Evolutionary conservation across 345 rosid species (phyloP).

Genomic region (Pugionium dolabratum): DNA sequence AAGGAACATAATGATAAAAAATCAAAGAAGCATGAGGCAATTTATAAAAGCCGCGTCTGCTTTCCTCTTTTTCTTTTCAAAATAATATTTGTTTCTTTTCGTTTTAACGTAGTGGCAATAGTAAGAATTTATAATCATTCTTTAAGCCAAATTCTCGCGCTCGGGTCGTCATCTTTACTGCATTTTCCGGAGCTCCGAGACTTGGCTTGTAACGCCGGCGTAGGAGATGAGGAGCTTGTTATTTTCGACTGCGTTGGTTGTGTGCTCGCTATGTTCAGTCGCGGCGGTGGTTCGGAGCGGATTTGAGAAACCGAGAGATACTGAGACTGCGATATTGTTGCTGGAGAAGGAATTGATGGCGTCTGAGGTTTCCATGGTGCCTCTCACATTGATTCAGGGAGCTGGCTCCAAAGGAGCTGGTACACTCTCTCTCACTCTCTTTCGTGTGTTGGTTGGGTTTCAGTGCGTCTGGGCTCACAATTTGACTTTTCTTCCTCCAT

Average conservation of each 20-base stretch:
- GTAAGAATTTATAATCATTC: constrained; percentile 10
- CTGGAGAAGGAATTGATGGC: constrained; percentile 33
- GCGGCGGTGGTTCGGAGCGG: constrained; percentile 39
- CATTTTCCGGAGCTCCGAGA: constrained; percentile 27
- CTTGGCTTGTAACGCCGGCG: not conserved
- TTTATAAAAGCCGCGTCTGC: not conserved
- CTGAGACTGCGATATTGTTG: constrained; percentile 36
- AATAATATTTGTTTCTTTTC: not conserved
- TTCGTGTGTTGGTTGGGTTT: not conserved
- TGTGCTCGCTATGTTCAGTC: constrained; percentile 27
- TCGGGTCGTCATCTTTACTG: constrained; percentile 3
- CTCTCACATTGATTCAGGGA: constrained; percentile 76
- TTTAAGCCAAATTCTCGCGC: constrained; percentile 27
- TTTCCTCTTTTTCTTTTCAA: not conserved
- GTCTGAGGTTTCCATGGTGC: constrained; percentile 52
- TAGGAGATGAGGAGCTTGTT: constrained; percentile 26
- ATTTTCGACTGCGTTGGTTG: constrained; percentile 3
- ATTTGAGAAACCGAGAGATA: constrained; percentile 35
- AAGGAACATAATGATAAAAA: constrained; percentile 37
- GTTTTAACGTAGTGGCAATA: constrained; percentile 19
- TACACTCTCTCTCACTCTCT: constrained; percentile 20
- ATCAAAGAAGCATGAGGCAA: not conserved
- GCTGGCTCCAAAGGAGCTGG: constrained; percentile 93
- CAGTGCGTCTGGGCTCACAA: not conserved
- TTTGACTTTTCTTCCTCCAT: no score